Evolutionary conservation across 2,329 filamentous ascomycete species (phyloP).

Genomic region (Penicillium brevicompactum): DNA sequence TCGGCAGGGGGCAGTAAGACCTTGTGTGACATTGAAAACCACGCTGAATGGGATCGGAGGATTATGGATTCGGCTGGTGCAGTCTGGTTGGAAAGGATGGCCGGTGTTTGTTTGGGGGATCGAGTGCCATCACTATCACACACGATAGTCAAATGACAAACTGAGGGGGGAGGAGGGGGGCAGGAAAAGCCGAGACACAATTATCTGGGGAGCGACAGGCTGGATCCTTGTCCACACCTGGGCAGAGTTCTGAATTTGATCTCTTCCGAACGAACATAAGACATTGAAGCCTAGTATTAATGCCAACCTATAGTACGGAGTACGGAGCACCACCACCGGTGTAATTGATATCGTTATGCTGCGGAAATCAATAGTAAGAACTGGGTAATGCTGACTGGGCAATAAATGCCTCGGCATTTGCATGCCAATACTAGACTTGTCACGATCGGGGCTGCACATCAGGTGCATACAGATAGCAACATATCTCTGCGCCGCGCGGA

Average conservation of each 20-base stretch:
- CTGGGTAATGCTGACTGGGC: constrained; percentile 1
- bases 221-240: background rate
- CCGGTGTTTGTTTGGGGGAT: background rate
- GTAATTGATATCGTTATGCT: background rate
- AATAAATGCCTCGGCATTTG: background rate
- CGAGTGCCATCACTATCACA: constrained; percentile 5
- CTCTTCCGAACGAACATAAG: background rate
- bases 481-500: constrained; percentile 11
- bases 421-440: background rate
- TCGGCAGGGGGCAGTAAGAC: constrained; percentile 1
- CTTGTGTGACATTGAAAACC: constrained; percentile 15
- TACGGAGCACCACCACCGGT: too few species aligned
- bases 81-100: constrained; percentile 20
- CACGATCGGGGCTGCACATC: constrained; percentile 4
- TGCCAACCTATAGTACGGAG: too few species aligned
- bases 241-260: background rate
- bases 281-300: background rate
- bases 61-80: constrained; percentile 17
- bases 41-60: constrained; percentile 22
- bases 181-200: background rate
- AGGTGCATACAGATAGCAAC: background rate
- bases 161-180: background rate
- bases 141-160: constrained; percentile 13
- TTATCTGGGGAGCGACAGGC: background rate
- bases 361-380: background rate